phyloP scores from a whole-genome alignment of 2,329 filamentous ascomycete species.

The Penicillium sp. region DNA sequence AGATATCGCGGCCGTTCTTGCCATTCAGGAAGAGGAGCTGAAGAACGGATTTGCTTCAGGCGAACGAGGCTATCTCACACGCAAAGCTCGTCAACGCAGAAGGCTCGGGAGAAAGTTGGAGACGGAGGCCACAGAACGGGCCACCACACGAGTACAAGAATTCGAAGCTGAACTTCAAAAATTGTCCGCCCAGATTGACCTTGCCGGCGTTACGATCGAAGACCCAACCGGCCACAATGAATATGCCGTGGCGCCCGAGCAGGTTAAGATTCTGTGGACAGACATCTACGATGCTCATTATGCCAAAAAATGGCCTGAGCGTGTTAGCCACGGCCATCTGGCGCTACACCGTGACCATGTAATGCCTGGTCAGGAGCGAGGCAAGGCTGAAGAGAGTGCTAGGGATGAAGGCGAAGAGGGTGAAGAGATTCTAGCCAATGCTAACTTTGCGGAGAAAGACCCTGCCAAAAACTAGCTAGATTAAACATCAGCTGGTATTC shows the following conservation, averaged over 20 bases:
- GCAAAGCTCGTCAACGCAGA: constrained; percentile 27
- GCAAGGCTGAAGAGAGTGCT: constrained; percentile 3
- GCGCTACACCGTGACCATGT: constrained; percentile 33
- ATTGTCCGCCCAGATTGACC: too few species aligned
- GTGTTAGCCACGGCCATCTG: constrained; percentile 41
- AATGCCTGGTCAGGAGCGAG: constrained; percentile 29
- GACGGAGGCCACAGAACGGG: constrained; percentile 19
- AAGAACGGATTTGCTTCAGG: constrained; percentile 26
- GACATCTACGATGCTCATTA: constrained; percentile 42
- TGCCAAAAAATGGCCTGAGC: constrained; percentile 41
- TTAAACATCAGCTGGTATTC: not conserved
- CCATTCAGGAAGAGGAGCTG: constrained; percentile 43
- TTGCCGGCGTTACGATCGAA: constrained; percentile 1
- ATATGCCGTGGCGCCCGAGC: constrained; percentile 23
- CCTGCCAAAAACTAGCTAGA: not conserved
- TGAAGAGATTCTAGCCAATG: constrained; percentile 23
- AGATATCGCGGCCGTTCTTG: constrained; percentile 56
- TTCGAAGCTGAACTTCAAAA: constrained; percentile 25
- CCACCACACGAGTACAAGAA: constrained; percentile 19
- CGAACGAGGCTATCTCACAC: constrained; percentile 30
- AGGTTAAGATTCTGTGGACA: constrained; percentile 45
- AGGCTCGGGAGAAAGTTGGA: constrained; percentile 26
- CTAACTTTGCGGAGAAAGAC: constrained; percentile 14
- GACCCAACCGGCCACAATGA: constrained; percentile 11
- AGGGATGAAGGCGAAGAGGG: not conserved